Conservation (phyloP, 2,329 filamentous ascomycete species). For the Nemania sp. region DNA sequence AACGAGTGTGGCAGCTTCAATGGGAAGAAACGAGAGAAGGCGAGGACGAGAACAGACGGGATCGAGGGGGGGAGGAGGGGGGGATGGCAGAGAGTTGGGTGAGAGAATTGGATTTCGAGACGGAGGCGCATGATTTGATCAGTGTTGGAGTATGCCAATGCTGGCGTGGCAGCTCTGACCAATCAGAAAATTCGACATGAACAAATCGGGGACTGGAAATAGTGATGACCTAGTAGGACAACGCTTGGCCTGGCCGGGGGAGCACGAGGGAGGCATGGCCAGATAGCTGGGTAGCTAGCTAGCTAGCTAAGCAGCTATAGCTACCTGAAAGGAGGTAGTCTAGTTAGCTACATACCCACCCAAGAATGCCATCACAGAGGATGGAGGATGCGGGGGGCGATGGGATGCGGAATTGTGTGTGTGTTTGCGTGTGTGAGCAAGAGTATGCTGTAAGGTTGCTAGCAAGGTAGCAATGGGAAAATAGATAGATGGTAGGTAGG, state of each 20-base stretch:
- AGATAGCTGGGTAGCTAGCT: background rate
- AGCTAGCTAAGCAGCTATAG: background rate
- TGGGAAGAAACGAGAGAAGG: constrained; percentile 46
- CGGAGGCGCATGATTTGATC: constrained; percentile 49
- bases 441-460: background rate
- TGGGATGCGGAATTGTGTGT: constrained; percentile 10
- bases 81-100: constrained; percentile 44
- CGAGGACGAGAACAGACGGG: constrained; percentile 43
- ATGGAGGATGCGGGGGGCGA: too few species aligned
- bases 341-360: background rate
- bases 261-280: constrained; percentile 6
- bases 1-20: constrained; percentile 43
- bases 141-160: constrained; percentile 41
- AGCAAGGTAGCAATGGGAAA: background rate
- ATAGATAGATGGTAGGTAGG: too few species aligned
- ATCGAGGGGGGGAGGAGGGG: constrained; percentile 36
- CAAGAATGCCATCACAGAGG: constrained; percentile 24
- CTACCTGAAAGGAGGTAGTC: too few species aligned
- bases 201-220: constrained; percentile 37
- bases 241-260: constrained; percentile 8
- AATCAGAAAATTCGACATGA: constrained; percentile 57
- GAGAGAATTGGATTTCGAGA: constrained; percentile 42
- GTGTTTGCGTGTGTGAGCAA: background rate
- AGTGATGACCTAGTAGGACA: constrained; percentile 29
- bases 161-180: constrained; percentile 44